phyloP scores from a whole-genome alignment of 805 yeast genomes.

The Starmerella geochares region DNA sequence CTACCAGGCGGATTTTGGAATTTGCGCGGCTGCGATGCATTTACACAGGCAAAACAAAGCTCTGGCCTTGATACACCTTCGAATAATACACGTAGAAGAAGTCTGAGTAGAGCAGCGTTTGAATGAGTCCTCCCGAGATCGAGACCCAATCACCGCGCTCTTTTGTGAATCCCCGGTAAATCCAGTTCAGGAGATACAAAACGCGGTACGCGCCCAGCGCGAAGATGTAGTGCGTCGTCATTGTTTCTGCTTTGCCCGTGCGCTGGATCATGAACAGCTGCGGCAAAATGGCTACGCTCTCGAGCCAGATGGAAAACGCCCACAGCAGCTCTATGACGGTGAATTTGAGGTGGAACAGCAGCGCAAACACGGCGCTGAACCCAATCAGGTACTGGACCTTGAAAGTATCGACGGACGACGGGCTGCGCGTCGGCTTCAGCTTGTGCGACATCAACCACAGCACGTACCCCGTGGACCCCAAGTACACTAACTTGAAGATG shows the following conservation, averaged over 20 bases:
- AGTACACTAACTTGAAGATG: slow-evolving; percentile 70
- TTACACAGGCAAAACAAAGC: slow-evolving; percentile 54
- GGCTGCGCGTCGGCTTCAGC: slow-evolving; percentile 48
- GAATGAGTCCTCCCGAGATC: slow-evolving; percentile 69
- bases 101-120: slow-evolving; percentile 83
- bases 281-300: slow-evolving; percentile 82
- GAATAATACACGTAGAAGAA: slow-evolving; percentile 86
- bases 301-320: slow-evolving; percentile 90
- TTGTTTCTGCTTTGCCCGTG: slow-evolving; percentile 75
- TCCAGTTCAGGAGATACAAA: slow-evolving; percentile 88
- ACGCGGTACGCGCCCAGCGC: slow-evolving; percentile 87
- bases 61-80: slow-evolving; percentile 65
- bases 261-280: slow-evolving; percentile 84
- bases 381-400: slow-evolving; percentile 59
- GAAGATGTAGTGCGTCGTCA: slow-evolving; percentile 87
- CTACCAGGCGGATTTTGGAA: too few relatives aligned
- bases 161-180: slow-evolving; percentile 57
- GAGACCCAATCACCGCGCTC: slow-evolving; percentile 57
- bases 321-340: slow-evolving; percentile 50
- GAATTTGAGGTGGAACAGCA: slow-evolving; percentile 60
- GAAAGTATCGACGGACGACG: slow-evolving; percentile 57
- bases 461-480: slow-evolving; percentile 63
- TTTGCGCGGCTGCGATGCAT: too few relatives aligned
- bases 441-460: slow-evolving; percentile 57
- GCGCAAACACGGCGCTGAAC: slow-evolving; percentile 46